A percentile compares a stretch with the other conserved stretches of the same genome.
phyloP scores from a whole-genome alignment of 192 early-diverging fungal species.

The Coemansia sp. region DNA sequence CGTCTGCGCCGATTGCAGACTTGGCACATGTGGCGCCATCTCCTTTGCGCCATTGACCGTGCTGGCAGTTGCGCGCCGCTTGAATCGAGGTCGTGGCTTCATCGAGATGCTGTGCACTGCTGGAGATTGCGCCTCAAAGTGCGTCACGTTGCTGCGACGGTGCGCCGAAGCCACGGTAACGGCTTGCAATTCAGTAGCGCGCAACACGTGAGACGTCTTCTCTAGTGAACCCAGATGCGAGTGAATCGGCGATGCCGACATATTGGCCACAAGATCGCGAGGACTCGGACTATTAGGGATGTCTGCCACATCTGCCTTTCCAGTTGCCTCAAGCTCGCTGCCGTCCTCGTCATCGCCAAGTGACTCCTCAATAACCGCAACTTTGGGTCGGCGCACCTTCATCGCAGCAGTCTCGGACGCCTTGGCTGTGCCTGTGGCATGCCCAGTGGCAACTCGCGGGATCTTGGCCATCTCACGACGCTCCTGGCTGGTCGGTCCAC shows the following conservation, averaged over 20 bases:
- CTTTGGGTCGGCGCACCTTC: conserved; percentile 44
- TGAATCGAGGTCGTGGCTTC: conserved; percentile 17
- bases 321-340: not conserved
- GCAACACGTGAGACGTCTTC: conserved; percentile 37
- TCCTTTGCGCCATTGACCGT: conserved; percentile 10
- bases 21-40: not conserved
- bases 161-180: conserved; percentile 32
- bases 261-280: not conserved
- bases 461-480: conserved; percentile 51
- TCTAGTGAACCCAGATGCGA: conserved; percentile 17
- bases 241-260: conserved; percentile 12
- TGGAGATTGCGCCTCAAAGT: conserved; percentile 9
- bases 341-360: conserved; percentile 20
- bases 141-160: conserved; percentile 27
- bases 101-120: conserved; percentile 21
- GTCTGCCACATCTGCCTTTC: not conserved
- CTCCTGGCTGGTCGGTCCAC: conserved; percentile 33
- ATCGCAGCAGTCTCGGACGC: conserved; percentile 7
- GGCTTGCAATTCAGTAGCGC: conserved; percentile 50
- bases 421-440: conserved; percentile 12
- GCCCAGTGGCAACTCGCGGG: conserved; percentile 48
- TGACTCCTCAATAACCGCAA: conserved; percentile 54
- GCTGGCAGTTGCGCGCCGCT: conserved; percentile 45
- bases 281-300: not conserved
- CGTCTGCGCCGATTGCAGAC: not conserved